Evolutionary conservation across 257 asterid species (phyloP).

Genomic region (Nicotiana undulata): DNA sequence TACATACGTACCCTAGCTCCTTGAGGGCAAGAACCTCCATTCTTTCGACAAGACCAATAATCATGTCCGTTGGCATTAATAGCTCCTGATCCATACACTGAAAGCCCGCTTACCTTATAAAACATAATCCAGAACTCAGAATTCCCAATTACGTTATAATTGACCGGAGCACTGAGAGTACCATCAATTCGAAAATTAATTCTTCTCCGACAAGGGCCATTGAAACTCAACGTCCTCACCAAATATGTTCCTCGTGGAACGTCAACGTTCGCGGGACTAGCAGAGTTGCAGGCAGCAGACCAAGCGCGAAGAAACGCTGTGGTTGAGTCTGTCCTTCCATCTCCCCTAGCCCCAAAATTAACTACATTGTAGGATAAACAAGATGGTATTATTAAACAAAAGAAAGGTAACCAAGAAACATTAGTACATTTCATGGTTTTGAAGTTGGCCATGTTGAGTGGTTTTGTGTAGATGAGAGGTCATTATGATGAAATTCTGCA

Average conservation of each 20-base stretch:
- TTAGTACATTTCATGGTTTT: background rate
- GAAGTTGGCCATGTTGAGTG: background rate
- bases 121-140: constrained; percentile 57
- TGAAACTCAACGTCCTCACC: constrained; percentile 27
- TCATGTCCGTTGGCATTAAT: constrained; percentile 51
- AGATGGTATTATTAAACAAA: constrained; percentile 18
- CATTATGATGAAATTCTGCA: background rate
- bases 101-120: constrained; percentile 41
- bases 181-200: constrained; percentile 46
- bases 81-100: constrained; percentile 43
- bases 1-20: constrained; percentile 52
- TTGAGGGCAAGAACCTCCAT: constrained; percentile 29
- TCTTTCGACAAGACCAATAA: constrained; percentile 48
- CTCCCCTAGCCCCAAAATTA: constrained; percentile 44
- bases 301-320: constrained; percentile 48
- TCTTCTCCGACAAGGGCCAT: constrained; percentile 54
- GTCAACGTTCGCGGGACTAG: constrained; percentile 36
- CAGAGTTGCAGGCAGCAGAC: constrained; percentile 59
- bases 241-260: constrained; percentile 49
- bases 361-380: background rate
- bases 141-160: constrained; percentile 33
- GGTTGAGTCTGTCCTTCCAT: constrained; percentile 64
- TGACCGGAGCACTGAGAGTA: constrained; percentile 48
- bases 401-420: background rate
- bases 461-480: background rate